These are phyloP conservation scores for Coelastrella sp. DNA, from an alignment of 139 green algal genomes.

Conservation along the genomic window DNA sequence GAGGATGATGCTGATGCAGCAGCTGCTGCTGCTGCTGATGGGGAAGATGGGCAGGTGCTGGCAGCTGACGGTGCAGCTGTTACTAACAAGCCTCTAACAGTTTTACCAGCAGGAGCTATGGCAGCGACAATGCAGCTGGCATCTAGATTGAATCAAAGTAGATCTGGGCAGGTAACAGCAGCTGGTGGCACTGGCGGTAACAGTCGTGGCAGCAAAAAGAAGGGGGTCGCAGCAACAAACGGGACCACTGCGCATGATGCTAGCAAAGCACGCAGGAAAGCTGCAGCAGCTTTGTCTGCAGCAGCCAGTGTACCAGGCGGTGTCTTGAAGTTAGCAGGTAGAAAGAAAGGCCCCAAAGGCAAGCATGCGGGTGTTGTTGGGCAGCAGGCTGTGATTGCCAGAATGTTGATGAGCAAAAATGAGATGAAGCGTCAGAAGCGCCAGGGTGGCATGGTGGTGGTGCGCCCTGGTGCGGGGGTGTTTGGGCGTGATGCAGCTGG, in stretches of 20 bases:
- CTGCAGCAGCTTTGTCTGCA: slow-evolving; percentile 10
- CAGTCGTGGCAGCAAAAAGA: neutral
- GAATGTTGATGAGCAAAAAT: slow-evolving; percentile 52
- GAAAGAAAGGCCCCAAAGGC: neutral
- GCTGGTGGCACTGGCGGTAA: slow-evolving; percentile 12
- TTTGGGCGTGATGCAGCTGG: slow-evolving; percentile 42
- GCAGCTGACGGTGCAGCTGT: neutral
- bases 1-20: neutral
- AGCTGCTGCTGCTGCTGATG: neutral
- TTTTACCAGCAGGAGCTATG: slow-evolving; percentile 32
- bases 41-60: neutral
- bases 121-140: slow-evolving; percentile 26
- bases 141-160: slow-evolving; percentile 26
- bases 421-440: slow-evolving; percentile 47
- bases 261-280: slow-evolving; percentile 13
- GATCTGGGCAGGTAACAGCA: slow-evolving; percentile 8
- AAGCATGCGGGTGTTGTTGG: neutral
- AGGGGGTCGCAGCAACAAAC: neutral
- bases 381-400: neutral
- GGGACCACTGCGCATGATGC: neutral
- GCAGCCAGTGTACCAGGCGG: neutral
- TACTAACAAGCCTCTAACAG: neutral
- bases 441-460: slow-evolving; percentile 41
- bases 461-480: slow-evolving; percentile 16
- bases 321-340: neutral